These are phyloP conservation scores for Botrytis medusae DNA, from an alignment of 2,329 filamentous ascomycete species.

Conservation along the genomic window DNA sequence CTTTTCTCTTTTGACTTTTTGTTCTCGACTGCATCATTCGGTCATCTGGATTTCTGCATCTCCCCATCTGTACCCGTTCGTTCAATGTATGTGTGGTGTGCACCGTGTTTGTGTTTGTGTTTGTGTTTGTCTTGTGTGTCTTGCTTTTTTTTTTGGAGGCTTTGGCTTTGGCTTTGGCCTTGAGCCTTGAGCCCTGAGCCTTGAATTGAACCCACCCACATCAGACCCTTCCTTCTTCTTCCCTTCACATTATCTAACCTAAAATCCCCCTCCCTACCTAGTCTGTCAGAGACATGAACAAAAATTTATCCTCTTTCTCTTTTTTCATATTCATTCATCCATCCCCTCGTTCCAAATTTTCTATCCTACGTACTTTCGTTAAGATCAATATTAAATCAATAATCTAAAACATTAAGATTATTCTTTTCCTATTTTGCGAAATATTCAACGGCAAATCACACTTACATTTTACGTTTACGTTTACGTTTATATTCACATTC, in stretches of 20 bases:
- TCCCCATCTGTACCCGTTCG: no score
- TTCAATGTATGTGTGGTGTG: no score
- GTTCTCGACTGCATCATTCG: neutral
- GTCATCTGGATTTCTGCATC: neutral
- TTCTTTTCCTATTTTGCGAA: neutral
- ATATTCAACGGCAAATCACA: neutral
- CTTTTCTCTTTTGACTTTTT: neutral
- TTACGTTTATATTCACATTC: neutral
- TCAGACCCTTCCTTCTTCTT: neutral
- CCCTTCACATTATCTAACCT: no score
- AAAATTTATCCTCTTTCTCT: slow-evolving; percentile 4
- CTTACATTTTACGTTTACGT: neutral
- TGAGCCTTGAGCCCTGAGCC: neutral
- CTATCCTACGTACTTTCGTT: neutral
- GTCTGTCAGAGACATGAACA: no score
- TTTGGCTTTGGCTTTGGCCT: neutral
- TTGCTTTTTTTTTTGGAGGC: no score
- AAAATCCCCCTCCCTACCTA: no score
- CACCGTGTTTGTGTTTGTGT: neutral
- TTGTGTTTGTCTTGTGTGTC: neutral
- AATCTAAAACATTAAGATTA: slow-evolving; percentile 2
- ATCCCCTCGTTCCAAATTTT: neutral
- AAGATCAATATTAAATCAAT: neutral
- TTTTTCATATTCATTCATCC: neutral
- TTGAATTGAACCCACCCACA: neutral